A percentile compares a stretch with the other conserved stretches of the same genome.
Evolutionary conservation across 106 monocot genomes (phyloP).

Genomic region (Narthecium ossifragum): DNA sequence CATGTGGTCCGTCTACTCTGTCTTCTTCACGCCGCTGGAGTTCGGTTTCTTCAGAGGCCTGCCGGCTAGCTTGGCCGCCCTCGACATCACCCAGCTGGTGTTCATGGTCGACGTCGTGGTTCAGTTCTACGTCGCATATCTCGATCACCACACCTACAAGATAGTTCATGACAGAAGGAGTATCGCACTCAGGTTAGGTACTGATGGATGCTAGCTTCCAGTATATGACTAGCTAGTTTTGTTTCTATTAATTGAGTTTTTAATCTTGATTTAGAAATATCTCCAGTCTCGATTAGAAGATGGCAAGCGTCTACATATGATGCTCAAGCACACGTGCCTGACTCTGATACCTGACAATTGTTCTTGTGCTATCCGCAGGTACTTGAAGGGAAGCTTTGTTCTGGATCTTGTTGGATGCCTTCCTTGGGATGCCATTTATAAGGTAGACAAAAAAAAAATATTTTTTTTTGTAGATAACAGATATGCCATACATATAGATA

Average conservation of each 20-base stretch:
- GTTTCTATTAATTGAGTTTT: background rate
- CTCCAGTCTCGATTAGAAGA: too few species aligned
- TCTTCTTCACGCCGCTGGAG: conserved; percentile 68
- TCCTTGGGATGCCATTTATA: conserved; percentile 77
- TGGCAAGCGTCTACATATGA: too few species aligned
- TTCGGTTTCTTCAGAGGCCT: conserved; percentile 73
- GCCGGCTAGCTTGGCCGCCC: conserved; percentile 27
- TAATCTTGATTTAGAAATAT: too few species aligned
- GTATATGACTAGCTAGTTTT: background rate
- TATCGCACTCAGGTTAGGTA: conserved; percentile 37
- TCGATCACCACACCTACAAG: conserved; percentile 57
- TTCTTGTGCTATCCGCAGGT: too few species aligned
- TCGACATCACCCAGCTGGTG: conserved; percentile 43
- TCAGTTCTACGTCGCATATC: conserved; percentile 56
- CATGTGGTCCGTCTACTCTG: conserved; percentile 63
- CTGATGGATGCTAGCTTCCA: background rate
- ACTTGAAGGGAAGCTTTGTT: conserved; percentile 38
- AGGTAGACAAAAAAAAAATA: conserved; percentile 51
- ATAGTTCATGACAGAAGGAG: conserved; percentile 37
- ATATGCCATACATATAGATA: too few species aligned
- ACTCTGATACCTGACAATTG: too few species aligned
- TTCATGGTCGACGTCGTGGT: conserved; percentile 46
- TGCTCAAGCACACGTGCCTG: too few species aligned
- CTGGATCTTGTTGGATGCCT: conserved; percentile 58
- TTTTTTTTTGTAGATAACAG: too few species aligned